A percentile compares a stretch with the other conserved stretches of the same genome.
phyloP scores from a whole-genome alignment of 2,329 filamentous ascomycete species.

The Diaporthe longicolla region DNA sequence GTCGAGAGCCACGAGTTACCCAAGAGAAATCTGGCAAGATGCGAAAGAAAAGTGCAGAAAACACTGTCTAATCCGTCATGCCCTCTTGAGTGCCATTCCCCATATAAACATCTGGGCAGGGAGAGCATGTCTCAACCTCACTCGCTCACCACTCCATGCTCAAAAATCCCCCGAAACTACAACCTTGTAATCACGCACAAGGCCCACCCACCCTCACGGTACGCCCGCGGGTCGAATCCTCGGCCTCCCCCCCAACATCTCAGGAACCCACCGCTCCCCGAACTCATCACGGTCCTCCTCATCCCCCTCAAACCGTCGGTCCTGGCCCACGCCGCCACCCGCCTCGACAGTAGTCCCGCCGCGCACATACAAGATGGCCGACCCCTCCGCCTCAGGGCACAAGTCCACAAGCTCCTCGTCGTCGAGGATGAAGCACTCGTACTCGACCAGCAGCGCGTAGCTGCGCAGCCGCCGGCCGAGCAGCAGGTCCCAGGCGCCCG shows the following conservation, averaged over 20 bases:
- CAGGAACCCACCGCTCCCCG: not conserved
- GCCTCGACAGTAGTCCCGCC: slow-evolving; percentile 1
- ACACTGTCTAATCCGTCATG: no score
- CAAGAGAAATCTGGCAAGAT: no score
- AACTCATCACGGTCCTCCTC: not conserved
- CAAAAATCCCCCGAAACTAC: not conserved
- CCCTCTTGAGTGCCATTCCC: no score
- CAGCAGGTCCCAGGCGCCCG: slow-evolving; percentile 31
- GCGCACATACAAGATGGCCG: slow-evolving; percentile 20
- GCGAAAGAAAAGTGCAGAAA: no score
- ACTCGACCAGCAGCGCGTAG: slow-evolving; percentile 23
- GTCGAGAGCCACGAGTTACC: no score
- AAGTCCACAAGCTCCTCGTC: slow-evolving; percentile 21
- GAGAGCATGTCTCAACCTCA: not conserved
- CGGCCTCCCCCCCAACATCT: not conserved
- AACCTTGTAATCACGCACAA: not conserved
- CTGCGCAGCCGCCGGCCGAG: slow-evolving; percentile 27
- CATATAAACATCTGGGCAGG: no score
- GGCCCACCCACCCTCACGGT: not conserved
- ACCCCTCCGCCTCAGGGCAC: not conserved
- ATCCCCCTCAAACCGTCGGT: not conserved
- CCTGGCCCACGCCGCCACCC: not conserved
- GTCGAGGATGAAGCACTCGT: slow-evolving; percentile 26
- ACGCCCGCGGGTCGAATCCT: not conserved
- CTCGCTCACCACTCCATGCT: not conserved